phyloP scores from a whole-genome alignment of 1,139 yeast genomes.

The Blastobotrys petasosporus region DNA sequence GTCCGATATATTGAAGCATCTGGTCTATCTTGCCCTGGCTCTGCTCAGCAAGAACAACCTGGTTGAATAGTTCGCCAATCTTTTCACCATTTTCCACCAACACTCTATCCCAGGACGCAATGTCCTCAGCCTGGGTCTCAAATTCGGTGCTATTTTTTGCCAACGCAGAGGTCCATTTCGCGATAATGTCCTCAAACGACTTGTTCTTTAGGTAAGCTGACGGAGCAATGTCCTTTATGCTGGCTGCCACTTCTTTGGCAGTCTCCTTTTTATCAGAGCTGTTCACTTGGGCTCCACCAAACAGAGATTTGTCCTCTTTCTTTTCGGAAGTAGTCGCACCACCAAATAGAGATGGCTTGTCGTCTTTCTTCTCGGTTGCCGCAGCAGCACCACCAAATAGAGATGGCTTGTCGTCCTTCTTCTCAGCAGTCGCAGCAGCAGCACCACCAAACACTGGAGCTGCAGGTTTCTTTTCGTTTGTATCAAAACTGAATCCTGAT shows the following conservation, averaged over 20 bases:
- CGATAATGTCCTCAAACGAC: conserved; percentile 84
- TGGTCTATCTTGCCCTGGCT: conserved; percentile 84
- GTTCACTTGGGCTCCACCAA: background rate
- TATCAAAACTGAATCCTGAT: background rate
- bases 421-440: conserved; percentile 4
- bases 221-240: conserved; percentile 31
- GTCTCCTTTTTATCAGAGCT: conserved; percentile 14
- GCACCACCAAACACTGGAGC: conserved; percentile 11
- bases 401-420: conserved; percentile 5
- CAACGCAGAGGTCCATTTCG: conserved; percentile 88
- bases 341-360: conserved; percentile 23
- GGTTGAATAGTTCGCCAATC: conserved; percentile 70
- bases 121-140: conserved; percentile 67
- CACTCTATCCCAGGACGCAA: conserved; percentile 79
- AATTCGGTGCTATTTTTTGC: conserved; percentile 68
- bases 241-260: conserved; percentile 23
- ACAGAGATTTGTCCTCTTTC: conserved; percentile 9
- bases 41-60: conserved; percentile 77
- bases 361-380: conserved; percentile 9
- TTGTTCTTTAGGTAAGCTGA: conserved; percentile 82
- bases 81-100: conserved; percentile 82
- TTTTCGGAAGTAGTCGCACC: conserved; percentile 18
- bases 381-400: conserved; percentile 5
- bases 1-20: conserved; percentile 74
- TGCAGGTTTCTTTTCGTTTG: background rate